Percentiles rank a stretch among this genome's conserved stretches.
Conservation (phyloP, 73 alveolate species). For the Paramecium octaurelia region DNA sequence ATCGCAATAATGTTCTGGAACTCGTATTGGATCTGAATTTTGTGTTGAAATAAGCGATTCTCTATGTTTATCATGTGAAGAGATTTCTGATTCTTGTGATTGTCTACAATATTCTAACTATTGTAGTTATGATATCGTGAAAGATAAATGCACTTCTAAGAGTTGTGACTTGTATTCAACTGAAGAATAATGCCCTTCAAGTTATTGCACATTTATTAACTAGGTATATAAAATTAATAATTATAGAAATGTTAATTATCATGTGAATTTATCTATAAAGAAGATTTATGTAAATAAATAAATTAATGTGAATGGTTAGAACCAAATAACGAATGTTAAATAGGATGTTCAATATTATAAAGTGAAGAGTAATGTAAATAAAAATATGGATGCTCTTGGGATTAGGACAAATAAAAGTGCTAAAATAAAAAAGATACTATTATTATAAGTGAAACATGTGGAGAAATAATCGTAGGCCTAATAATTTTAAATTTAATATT, state of each 20-base stretch:
- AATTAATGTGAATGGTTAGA: background rate
- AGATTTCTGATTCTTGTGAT: background rate
- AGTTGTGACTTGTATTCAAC: background rate
- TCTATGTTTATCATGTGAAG: conserved; percentile 15
- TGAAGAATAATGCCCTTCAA: background rate
- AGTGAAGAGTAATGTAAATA: background rate
- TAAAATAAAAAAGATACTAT: too few species aligned
- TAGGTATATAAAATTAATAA: background rate
- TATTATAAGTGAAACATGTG: too few species aligned
- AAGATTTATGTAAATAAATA: background rate
- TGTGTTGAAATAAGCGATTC: background rate
- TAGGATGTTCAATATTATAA: background rate
- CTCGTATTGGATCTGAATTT: background rate
- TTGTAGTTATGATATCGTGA: background rate
- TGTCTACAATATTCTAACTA: background rate
- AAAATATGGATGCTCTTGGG: too few species aligned
- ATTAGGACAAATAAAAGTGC: too few species aligned
- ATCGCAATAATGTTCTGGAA: background rate
- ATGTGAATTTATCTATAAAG: background rate
- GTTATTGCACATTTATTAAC: background rate
- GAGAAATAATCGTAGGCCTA: too few species aligned
- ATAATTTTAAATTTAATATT: too few species aligned
- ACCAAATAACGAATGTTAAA: background rate
- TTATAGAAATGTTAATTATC: background rate
- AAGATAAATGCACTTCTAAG: background rate